phyloP scores from a whole-genome alignment of 2,329 filamentous ascomycete species.

The Paracamarosporium sp. region DNA sequence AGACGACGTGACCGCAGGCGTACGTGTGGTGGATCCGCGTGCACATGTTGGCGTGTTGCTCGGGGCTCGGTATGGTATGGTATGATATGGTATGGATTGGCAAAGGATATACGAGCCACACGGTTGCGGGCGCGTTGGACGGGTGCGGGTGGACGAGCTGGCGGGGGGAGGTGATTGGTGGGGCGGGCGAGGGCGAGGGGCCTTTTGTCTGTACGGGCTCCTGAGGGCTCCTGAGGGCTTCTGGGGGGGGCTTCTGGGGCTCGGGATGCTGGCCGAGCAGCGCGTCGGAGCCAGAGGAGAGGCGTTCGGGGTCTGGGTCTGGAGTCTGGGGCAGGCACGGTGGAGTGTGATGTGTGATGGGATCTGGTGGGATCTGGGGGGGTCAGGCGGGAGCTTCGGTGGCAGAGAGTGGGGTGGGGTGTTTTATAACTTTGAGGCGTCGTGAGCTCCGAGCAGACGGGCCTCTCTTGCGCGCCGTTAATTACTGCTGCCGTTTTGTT shows the following conservation, averaged over 20 bases:
- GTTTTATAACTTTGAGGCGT: conserved; percentile 48
- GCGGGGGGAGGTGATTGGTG: conserved; percentile 25
- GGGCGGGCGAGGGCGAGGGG: conserved; percentile 27
- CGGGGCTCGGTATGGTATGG: conserved; percentile 9
- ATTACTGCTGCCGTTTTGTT: conserved; percentile 50
- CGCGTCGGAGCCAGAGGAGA: no score
- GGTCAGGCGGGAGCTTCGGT: no score
- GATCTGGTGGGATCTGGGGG: no score
- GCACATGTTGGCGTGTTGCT: conserved; percentile 49
- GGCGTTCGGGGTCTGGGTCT: no score
- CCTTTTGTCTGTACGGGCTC: no score
- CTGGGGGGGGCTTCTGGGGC: neutral
- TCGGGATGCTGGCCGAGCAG: neutral
- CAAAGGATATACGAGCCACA: conserved; percentile 3
- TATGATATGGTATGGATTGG: conserved; percentile 24
- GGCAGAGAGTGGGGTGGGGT: conserved; percentile 39
- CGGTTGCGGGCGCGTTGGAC: conserved; percentile 3
- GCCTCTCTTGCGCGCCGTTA: conserved; percentile 46
- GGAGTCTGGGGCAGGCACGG: neutral
- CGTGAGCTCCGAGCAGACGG: conserved; percentile 43
- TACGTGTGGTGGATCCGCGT: conserved; percentile 56
- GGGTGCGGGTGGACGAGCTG: conserved; percentile 19
- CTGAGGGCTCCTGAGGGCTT: no score
- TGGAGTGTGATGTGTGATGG: neutral
- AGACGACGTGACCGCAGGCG: conserved; percentile 53